Base-by-base conservation (phyloP, 2,329 filamentous ascomycete species). In the Aspergillus brasiliensis region DNA sequence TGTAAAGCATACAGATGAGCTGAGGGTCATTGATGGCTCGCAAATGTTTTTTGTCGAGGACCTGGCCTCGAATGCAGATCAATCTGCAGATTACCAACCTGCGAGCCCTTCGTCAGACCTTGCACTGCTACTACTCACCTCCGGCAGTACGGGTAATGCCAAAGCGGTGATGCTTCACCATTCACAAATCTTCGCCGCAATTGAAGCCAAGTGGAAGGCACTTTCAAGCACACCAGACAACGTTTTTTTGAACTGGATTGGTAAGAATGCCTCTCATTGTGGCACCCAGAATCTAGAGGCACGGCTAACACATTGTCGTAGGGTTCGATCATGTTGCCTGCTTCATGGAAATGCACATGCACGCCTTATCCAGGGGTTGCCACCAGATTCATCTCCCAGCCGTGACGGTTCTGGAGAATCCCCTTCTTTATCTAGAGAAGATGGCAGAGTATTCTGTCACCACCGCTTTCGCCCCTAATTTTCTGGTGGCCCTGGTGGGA, bases 241-340 rank as follows among this genome's bases (percentile, higher is more conserved):
- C 11, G 65, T 76, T 1, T 78, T 81, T 48, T 65, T 84, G 4
- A 82, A 80, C 62, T 84, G 82, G 82, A 77, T 83, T n/a, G 77
- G 76, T 49, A 31, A 19, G 8, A 5, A 25, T 48, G 3, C 15
- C 23, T 25, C 23, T 27, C 19, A 21, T 46, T 28, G 15, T 8
- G 13, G 6, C 44, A 5, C 15, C 23, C n/a, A 2, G 10, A 27
- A 8, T 13, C 5, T 27, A 27, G 6, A 48, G 21, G 44, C 11
- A 6, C 8, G 15, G 5, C 44, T 48, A 23, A 48, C 15, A 25
- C 10, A 10, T 10, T 11, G 21, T 48, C 15, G 13, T 5, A 49
- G 46, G 46, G 1, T 70, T 86, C 7, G 83, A 86, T 59, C 84
- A 86, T 59, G 83, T 84, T 11, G 84, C 80, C 0, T 79, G 73